Evolutionary conservation across 257 asterid species (phyloP).

Genomic region (Lithospermum erythrorhizon): DNA sequence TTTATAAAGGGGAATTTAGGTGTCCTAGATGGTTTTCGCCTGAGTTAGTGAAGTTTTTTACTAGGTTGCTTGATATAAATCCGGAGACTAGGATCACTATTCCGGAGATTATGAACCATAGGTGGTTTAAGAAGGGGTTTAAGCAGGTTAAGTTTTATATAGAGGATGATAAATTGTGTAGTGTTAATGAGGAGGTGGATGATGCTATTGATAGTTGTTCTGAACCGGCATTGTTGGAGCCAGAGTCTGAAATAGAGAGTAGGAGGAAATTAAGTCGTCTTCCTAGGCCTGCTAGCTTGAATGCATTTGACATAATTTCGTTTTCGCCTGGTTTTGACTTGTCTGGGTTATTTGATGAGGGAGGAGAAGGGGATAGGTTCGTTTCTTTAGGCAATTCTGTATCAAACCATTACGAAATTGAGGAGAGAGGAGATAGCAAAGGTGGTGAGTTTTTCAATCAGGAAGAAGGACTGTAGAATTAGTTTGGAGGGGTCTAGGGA

Average conservation of each 20-base stretch:
- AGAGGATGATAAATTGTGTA: conserved; percentile 15
- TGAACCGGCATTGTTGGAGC: conserved; percentile 2
- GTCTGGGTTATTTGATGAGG: conserved; percentile 72
- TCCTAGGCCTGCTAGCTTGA: conserved; percentile 29
- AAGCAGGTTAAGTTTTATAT: conserved; percentile 1
- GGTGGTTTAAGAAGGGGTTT: conserved; percentile 61
- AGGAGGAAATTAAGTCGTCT: not conserved
- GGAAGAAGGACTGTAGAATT: conserved; percentile 84
- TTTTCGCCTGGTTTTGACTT: conserved; percentile 70
- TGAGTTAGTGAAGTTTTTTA: conserved; percentile 36
- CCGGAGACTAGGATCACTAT: conserved; percentile 53
- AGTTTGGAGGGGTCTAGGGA: conserved; percentile 72
- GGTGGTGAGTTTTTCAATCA: conserved; percentile 72
- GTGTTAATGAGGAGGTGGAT: conserved; percentile 9
- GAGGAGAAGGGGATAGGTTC: conserved; percentile 53
- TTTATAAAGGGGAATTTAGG: conserved; percentile 35
- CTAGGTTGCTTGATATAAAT: conserved; percentile 62
- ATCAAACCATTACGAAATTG: conserved; percentile 53
- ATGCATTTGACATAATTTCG: conserved; percentile 75
- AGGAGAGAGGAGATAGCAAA: conserved; percentile 92
- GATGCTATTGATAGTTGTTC: conserved; percentile 6
- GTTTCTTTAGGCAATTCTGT: conserved; percentile 80
- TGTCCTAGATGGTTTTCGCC: conserved; percentile 60
- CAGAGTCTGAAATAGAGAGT: conserved; percentile 13
- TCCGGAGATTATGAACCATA: conserved; percentile 37